A percentile compares a stretch with the other conserved stretches of the same genome.
These are phyloP conservation scores for Jacaranda mimosifolia DNA, from an alignment of 257 asterid genomes.

Conservation along the genomic window DNA sequence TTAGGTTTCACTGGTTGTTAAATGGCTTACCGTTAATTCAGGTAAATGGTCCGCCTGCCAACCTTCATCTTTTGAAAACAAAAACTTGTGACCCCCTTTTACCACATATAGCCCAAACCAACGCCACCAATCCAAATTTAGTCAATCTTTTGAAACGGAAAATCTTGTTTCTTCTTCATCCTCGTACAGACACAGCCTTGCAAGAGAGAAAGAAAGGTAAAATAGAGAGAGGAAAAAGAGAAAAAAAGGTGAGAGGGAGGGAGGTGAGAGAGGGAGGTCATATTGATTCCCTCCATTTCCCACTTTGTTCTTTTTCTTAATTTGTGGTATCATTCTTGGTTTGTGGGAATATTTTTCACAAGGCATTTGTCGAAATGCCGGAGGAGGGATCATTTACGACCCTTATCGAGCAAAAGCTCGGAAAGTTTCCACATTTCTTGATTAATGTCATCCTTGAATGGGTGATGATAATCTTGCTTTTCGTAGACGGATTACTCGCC, in stretches of 20 bases:
- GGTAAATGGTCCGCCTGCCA: conserved; percentile 39
- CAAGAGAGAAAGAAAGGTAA: conserved; percentile 14
- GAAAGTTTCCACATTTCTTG: conserved; percentile 55
- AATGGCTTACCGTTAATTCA: conserved; percentile 52
- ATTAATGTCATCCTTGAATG: conserved; percentile 75
- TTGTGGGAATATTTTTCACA: neutral
- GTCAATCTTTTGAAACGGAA: conserved; percentile 36
- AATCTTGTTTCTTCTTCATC: conserved; percentile 19
- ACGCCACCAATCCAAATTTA: conserved; percentile 38
- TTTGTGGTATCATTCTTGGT: neutral
- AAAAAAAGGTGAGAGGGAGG: conserved; percentile 1
- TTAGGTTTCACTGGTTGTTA: neutral
- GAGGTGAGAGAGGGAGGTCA: conserved; percentile 50
- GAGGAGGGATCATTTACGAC: conserved; percentile 30
- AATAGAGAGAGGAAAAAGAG: neutral
- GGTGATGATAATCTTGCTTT: conserved; percentile 68
- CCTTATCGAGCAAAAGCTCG: conserved; percentile 57
- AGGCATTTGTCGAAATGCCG: conserved; percentile 29
- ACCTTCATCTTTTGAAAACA: conserved; percentile 21
- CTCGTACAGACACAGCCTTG: neutral
- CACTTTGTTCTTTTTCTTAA: neutral
- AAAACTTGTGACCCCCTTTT: conserved; percentile 17
- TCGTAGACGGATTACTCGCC: conserved; percentile 71
- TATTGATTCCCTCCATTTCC: conserved; percentile 31
- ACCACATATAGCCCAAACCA: conserved; percentile 35